Percentiles rank a stretch among this genome's conserved stretches.
Evolutionary conservation across 176 grass and related monocot genomes (phyloP).

Genomic region (Areca catechu): DNA sequence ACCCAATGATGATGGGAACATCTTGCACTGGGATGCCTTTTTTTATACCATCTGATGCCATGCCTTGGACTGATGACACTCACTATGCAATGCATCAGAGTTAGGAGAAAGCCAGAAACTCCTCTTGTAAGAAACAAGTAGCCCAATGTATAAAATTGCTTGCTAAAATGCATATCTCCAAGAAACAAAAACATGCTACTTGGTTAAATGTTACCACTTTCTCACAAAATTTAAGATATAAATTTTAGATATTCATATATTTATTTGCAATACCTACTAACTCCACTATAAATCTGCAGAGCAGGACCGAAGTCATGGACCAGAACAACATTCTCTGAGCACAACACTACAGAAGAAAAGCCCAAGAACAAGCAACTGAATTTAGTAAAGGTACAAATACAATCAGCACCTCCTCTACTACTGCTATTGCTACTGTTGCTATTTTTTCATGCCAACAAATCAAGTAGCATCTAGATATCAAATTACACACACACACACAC

Average conservation of each 20-base stretch:
- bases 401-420: too few relatives aligned
- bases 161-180: constrained; percentile 94
- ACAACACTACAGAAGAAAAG: constrained; percentile 36
- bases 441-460: too few relatives aligned
- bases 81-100: constrained; percentile 62
- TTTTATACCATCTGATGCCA: too few relatives aligned
- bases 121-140: constrained; percentile 83
- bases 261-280: constrained; percentile 42
- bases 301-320: constrained; percentile 39
- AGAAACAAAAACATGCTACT: constrained; percentile 13
- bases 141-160: constrained; percentile 77
- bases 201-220: background rate
- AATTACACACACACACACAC: too few relatives aligned
- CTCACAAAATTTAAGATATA: too few relatives aligned
- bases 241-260: too few relatives aligned
- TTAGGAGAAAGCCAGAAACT: constrained; percentile 62
- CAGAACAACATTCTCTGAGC: constrained; percentile 53
- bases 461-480: too few relatives aligned
- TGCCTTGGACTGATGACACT: constrained; percentile 8
- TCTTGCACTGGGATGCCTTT: too few relatives aligned
- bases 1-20: too few relatives aligned
- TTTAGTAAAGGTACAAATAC: too few relatives aligned
- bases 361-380: too few relatives aligned
- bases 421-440: too few relatives aligned
- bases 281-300: constrained; percentile 54